Evolutionary conservation across 2,329 filamentous ascomycete genomes (phyloP).

Genomic region (Penicillium freii): DNA sequence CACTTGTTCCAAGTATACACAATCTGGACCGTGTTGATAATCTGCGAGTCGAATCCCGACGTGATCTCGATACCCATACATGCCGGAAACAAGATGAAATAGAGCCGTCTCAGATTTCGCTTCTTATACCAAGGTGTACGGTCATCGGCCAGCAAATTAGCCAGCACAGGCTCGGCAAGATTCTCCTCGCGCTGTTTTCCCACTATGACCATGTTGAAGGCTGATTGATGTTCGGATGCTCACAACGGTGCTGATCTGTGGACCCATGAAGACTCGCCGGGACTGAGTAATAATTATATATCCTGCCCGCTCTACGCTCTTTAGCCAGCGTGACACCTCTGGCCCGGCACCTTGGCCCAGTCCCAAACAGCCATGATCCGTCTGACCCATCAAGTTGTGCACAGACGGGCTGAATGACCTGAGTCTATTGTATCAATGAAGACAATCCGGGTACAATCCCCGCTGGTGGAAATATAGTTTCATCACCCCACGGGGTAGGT

Average conservation of each 20-base stretch:
- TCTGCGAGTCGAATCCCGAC: constrained; percentile 57
- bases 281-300: constrained; percentile 11
- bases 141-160: constrained; percentile 31
- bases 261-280: constrained; percentile 2
- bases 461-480: constrained; percentile 10
- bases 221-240: constrained; percentile 5
- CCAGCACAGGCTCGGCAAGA: constrained; percentile 24
- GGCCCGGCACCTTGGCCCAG: background rate
- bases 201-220: constrained; percentile 21
- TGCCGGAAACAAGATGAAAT: constrained; percentile 58
- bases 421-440: background rate
- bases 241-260: constrained; percentile 3
- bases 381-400: background rate
- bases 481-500: constrained; percentile 13
- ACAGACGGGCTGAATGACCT: background rate
- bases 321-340: background rate
- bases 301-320: background rate
- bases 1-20: constrained; percentile 41
- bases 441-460: constrained; percentile 11
- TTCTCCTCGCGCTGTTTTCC: constrained; percentile 27
- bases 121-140: constrained; percentile 57
- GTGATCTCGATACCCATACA: constrained; percentile 64
- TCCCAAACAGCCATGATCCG: background rate
- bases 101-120: constrained; percentile 57
- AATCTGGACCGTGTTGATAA: constrained; percentile 48